Evolutionary conservation across 2,329 filamentous ascomycete species (phyloP), one percentile per base, ranked within the genome.

Genomic region (Colletotrichum gloeosporioides): DNA sequence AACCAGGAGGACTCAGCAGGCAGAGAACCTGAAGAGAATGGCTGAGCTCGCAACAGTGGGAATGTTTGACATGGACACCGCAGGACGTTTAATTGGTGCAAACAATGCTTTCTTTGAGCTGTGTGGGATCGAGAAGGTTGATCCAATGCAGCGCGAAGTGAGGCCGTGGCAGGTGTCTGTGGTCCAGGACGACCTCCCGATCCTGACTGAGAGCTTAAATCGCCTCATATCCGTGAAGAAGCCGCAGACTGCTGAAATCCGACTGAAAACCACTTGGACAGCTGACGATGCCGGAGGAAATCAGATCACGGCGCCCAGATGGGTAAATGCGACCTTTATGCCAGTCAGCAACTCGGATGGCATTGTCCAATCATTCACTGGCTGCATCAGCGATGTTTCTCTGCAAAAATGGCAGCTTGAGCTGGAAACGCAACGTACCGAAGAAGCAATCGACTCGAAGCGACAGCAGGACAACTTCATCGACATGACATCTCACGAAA

Each of bases 381-480:
- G 89, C 32, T 90, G 87, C 63, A 81, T 88, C 39, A 88, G 84
- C 76, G 88, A 89, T 78, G 88, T 89, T 12, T 90, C 85, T 10
- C 80, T 86, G 78, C 89, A 88, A 76, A 89, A 86, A 75, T 90
- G 85, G 87, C 89, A 89, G 81, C 82, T 88, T n/a, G 89, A 87
- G 77, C 85, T 85, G 66, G 89, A 89, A 79, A 88, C 85, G 69
- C 82, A 85, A 79, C 86, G 85, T 67, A 90, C 88, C 81, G 88
- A 89, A 59, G 89, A 92, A 73, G 90, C 90, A 2, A 88, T 92
- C 31, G 89, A 92, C 80, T 88, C 89, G 34, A 91, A 90, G 79
- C 86, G 93, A 7, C 93, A 95, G 81, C 95, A 96, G 81, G 94
- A 96, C 80, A 94, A 94, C 78, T 96, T 96, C 80, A 95, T 96